A percentile compares a stretch with the other conserved stretches of the same genome.
These are phyloP conservation scores for Penicillium corylophilum DNA, from an alignment of 2,329 filamentous ascomycete species.

Conservation along the genomic window DNA sequence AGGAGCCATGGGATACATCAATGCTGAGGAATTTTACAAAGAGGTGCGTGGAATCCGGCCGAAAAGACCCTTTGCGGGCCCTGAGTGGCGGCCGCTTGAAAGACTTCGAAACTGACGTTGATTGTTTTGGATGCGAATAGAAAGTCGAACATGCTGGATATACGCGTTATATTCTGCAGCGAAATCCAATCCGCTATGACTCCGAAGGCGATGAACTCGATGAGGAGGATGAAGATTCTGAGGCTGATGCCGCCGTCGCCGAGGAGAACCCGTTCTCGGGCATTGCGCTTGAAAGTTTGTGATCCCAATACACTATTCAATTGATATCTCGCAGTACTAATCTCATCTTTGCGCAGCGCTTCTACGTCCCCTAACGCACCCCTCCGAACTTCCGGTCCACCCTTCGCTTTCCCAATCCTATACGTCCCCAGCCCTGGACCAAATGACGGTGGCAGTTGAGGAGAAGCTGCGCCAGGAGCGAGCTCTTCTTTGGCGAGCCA, in stretches of 20 bases:
- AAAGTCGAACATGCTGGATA: slow-evolving; percentile 64
- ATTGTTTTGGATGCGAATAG: slow-evolving; percentile 34
- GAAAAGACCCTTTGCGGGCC: background rate
- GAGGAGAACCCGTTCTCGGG: slow-evolving; percentile 63
- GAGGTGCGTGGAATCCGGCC: slow-evolving; percentile 44
- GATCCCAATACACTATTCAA: background rate
- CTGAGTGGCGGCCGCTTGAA: slow-evolving; percentile 1
- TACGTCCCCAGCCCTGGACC: slow-evolving; percentile 57
- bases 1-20: slow-evolving; percentile 53
- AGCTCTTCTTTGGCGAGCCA: slow-evolving; percentile 56
- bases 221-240: slow-evolving; percentile 57
- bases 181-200: slow-evolving; percentile 61
- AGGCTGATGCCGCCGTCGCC: slow-evolving; percentile 57
- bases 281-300: slow-evolving; percentile 56
- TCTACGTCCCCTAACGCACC: slow-evolving; percentile 61
- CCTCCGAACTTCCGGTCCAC: slow-evolving; percentile 59
- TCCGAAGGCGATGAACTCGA: slow-evolving; percentile 64
- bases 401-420: slow-evolving; percentile 60
- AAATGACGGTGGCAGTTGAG: slow-evolving; percentile 57
- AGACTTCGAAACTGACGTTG: slow-evolving; percentile 9
- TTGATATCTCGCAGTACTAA: slow-evolving; percentile 8
- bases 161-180: slow-evolving; percentile 57
- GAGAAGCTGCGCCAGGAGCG: slow-evolving; percentile 59
- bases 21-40: slow-evolving; percentile 55
- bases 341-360: slow-evolving; percentile 45